phyloP scores from a whole-genome alignment of 2,329 filamentous ascomycete species.

The Beauveria sp. region DNA sequence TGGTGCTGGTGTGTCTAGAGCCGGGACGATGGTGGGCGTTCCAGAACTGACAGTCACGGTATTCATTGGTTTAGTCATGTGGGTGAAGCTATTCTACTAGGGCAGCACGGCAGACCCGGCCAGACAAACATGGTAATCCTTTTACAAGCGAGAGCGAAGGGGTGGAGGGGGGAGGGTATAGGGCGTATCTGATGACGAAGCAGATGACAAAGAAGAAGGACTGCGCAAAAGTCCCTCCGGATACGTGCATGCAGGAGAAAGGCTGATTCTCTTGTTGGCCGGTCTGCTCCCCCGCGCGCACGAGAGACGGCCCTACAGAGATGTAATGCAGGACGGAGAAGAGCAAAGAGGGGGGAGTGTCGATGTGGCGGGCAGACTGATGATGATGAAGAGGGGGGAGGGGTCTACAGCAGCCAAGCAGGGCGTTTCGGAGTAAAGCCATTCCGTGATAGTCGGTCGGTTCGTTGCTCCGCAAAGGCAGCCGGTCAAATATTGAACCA shows the following conservation, averaged over 20 bases:
- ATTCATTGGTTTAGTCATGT: too few species aligned
- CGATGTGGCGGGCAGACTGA: background rate
- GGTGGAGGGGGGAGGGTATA: background rate
- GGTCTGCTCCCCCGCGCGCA: background rate
- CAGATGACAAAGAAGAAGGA: background rate
- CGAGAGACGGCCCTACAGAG: background rate
- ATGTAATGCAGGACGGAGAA: background rate
- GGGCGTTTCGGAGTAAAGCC: background rate
- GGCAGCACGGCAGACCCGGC: background rate
- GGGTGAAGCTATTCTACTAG: too few species aligned
- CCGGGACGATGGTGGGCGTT: too few species aligned
- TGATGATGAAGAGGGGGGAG: background rate
- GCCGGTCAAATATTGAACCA: too few species aligned
- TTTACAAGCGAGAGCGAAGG: background rate
- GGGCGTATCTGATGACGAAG: conserved; percentile 4
- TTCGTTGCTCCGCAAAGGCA: background rate
- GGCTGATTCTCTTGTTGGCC: background rate
- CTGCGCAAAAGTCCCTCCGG: conserved; percentile 3
- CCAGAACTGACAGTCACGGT: too few species aligned
- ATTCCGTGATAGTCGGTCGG: background rate
- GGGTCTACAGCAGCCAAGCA: background rate
- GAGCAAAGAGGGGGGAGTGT: background rate
- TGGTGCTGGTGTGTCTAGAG: background rate
- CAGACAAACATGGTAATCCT: background rate
- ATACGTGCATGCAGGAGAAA: background rate